These are phyloP conservation scores for Claviceps arundinis DNA, from an alignment of 2,329 filamentous ascomycete genomes.

Conservation along the genomic window DNA sequence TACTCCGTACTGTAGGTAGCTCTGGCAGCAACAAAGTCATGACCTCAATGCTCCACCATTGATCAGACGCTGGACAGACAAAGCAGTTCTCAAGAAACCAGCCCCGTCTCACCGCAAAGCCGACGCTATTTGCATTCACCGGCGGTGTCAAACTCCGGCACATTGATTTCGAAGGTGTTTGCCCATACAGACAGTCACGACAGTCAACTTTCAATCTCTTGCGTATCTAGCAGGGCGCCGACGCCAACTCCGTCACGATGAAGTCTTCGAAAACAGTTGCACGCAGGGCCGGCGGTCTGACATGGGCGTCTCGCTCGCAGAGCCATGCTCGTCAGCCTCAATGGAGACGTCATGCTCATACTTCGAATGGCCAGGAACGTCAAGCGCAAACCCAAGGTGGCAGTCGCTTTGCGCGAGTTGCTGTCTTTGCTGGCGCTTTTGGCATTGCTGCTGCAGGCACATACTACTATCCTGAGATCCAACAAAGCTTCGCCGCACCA, in stretches of 20 bases:
- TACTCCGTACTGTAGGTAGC: too few species aligned
- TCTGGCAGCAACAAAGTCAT: background rate
- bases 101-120: background rate
- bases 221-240: background rate
- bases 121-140: too few species aligned
- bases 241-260: constrained; percentile 12
- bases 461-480: constrained; percentile 25
- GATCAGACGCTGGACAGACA: too few species aligned
- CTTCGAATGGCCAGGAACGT: constrained; percentile 12
- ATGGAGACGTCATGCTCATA: constrained; percentile 17
- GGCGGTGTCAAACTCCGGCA: background rate
- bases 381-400: constrained; percentile 13
- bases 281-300: constrained; percentile 14
- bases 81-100: background rate
- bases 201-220: background rate
- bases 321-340: constrained; percentile 13
- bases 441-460: constrained; percentile 25
- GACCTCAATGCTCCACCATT: background rate
- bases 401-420: constrained; percentile 10
- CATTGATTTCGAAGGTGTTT: background rate
- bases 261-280: constrained; percentile 18
- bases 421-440: constrained; percentile 20
- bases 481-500: constrained; percentile 9
- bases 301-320: constrained; percentile 12
- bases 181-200: background rate